Evolutionary conservation across 2,329 filamentous ascomycete genomes (phyloP).

Genomic region (Elsinoe australis): DNA sequence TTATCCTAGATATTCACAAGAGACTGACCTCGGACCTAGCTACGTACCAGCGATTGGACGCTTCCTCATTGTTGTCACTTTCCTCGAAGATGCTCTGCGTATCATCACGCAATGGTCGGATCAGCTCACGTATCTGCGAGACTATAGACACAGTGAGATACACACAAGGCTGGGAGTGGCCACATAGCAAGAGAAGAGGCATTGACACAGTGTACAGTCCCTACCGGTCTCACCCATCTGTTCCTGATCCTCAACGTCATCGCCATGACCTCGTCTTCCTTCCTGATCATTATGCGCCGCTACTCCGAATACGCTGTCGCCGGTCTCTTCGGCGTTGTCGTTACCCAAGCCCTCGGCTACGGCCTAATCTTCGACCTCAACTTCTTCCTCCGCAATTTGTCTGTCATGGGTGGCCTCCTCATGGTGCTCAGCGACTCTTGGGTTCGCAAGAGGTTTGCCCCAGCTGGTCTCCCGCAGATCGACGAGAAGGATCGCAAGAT

Average conservation of each 20-base stretch:
- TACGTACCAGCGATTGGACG: slow-evolving; percentile 92
- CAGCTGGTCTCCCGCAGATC: slow-evolving; percentile 83
- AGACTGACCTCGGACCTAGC: slow-evolving; percentile 42
- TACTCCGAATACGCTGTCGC: slow-evolving; percentile 87
- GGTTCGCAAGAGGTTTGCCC: slow-evolving; percentile 95
- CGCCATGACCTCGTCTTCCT: slow-evolving; percentile 74
- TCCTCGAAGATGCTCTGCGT: slow-evolving; percentile 89
- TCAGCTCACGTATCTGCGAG: slow-evolving; percentile 84
- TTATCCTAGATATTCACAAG: no score
- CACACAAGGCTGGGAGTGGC: slow-evolving; percentile 29
- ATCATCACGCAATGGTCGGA: slow-evolving; percentile 98
- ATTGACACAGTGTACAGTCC: slow-evolving; percentile 53
- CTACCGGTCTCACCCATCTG: slow-evolving; percentile 76
- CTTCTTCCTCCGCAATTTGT: slow-evolving; percentile 98
- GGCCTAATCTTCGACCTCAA: slow-evolving; percentile 98
- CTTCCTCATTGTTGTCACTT: slow-evolving; percentile 96
- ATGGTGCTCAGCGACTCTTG: slow-evolving; percentile 98
- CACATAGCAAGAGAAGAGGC: background rate
- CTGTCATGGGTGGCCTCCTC: slow-evolving; percentile 89
- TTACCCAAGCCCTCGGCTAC: slow-evolving; percentile 92
- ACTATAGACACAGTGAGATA: slow-evolving; percentile 82
- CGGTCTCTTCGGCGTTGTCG: slow-evolving; percentile 81
- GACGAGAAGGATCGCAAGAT: slow-evolving; percentile 99
- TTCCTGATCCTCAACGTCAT: slow-evolving; percentile 89
- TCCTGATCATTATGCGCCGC: slow-evolving; percentile 82